Base-by-base conservation (phyloP, 345 rosid species). In the Psidium guajava region DNA sequence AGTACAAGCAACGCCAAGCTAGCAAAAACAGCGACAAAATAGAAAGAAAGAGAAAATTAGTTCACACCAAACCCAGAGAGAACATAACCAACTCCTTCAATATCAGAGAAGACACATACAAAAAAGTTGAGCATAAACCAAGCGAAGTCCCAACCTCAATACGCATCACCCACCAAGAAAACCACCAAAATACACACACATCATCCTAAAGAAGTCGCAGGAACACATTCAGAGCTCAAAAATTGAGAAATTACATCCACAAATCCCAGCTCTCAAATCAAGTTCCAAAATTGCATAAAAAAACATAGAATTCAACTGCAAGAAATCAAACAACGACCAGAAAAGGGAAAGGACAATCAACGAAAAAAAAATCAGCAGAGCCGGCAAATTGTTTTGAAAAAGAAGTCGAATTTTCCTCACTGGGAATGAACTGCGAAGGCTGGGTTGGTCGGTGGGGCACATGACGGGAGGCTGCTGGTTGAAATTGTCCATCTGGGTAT, bases 401-500 rank as follows among this genome's bases (percentile, higher is more conserved):
- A 54, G 52, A 75, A 54, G 82, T 44, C n/a, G 27, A 74, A n/a
- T 51, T 28, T 86, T 86, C 58, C 90, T 84, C 56, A 91, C 94
- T 82, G 93, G 92, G 82, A 82, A 85, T 16, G 94, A 90, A 86
- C 84, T 82, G 51, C 84, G 85, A 40, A 87, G 56, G 82, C 28
- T 55, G 54, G 89, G 73, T 55, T 86, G 87, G 74, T 83, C 87
- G 86, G 83, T 83, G 11, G 95, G 84, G 83, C 85, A 84, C 84
- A 87, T 69, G 5, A 87, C 40, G 82, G 90, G 32, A 83, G 93
- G 83, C 64, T 87, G 90, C 87, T 87, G 82, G 58, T 83, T 89
- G 82, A 50, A 64, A 91, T 86, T 86, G 59, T 90, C 93, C 90
- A 90, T 90, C 88, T 87, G 93, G 91, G 93, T 80, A 86, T 64